Conservation (phyloP, 768 basidiomycete species). For the Sarcodon aspratus region DNA sequence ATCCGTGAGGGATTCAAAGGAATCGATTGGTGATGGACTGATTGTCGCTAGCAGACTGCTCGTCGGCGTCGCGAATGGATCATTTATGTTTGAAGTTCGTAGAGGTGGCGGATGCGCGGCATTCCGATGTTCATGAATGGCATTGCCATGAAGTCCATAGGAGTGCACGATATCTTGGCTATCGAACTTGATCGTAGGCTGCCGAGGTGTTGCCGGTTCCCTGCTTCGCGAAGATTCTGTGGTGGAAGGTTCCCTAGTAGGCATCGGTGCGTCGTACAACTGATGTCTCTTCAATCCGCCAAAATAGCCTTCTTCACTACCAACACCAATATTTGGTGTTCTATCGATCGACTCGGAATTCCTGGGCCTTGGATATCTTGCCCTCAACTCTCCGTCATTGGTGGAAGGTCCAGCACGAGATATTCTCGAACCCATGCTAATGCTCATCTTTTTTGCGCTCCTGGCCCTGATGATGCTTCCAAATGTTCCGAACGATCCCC, state of each 20-base stretch:
- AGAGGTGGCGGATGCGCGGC: neutral
- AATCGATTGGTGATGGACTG: slow-evolving; percentile 5
- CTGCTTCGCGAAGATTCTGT: slow-evolving; percentile 12
- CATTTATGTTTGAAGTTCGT: neutral
- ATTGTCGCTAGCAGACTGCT: slow-evolving; percentile 7
- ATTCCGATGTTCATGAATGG: slow-evolving; percentile 12
- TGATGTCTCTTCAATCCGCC: slow-evolving; percentile 63
- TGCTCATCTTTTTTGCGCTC: slow-evolving; percentile 26
- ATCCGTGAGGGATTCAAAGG: slow-evolving; percentile 8
- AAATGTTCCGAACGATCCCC: slow-evolving; percentile 85
- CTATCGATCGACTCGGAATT: slow-evolving; percentile 10
- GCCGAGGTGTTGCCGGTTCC: slow-evolving; percentile 9
- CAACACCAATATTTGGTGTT: slow-evolving; percentile 7
- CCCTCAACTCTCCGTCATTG: neutral
- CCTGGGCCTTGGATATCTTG: slow-evolving; percentile 5
- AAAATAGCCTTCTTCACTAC: slow-evolving; percentile 18
- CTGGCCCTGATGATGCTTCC: slow-evolving; percentile 69
- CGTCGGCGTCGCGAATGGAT: neutral
- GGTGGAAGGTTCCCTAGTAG: slow-evolving; percentile 30
- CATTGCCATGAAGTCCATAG: slow-evolving; percentile 33
- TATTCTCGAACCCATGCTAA: slow-evolving; percentile 4
- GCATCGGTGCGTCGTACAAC: slow-evolving; percentile 83
- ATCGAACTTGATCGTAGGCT: slow-evolving; percentile 69
- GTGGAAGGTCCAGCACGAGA: neutral
- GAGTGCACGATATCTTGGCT: slow-evolving; percentile 64